Evolutionary conservation across 176 grass and related monocot species (phyloP), one percentile per base, ranked within the genome.

Genomic region (Oryza meridionalis): DNA sequence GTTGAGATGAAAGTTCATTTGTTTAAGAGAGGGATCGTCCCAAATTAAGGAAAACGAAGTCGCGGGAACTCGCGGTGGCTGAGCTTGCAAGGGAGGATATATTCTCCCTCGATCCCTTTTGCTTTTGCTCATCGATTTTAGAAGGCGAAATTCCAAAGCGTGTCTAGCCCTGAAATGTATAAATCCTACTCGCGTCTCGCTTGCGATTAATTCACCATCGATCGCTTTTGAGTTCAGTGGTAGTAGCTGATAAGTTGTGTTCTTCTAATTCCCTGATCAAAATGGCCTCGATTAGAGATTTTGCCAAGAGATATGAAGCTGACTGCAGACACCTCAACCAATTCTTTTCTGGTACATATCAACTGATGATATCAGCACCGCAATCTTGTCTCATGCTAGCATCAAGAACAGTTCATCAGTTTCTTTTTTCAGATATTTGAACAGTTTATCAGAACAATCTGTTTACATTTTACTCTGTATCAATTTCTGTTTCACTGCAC

Each of bases 271-370:
- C 12, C 5, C 44, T 74, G 24, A 14, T 22, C 29, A 88, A 88
- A 50, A 73, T 84, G 81, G 68, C 53, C 26, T 62, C 80, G 8
- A 67, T 67, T 73, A 64, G 62, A 43, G 27, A 44, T 11, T 11
- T 45, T 22, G 21, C 67, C 21, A 79, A 58, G 81, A 49, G 77
- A 73, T 79, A 88, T 72, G 86, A 74, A 84, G 74, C 75, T 4
- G 75, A 88, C 14, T 88, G 75, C 62, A 38, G 78, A 22, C 72
- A 42, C 13, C 81, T 88, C 42, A 81, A 79, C 55, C 67, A 50
- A 16, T 84, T 78, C 79, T 84, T 88, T 40, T 16, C 29, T 73
- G 86, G 86, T 88, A 79, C 64, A 65, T 62, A 64, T 14, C 35
- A 70, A n/a, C 68, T 11, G 8, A 70, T 70, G 68, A 70, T 33